phyloP scores from a whole-genome alignment of 331 rosid genomes.

The Rosa hybrid region DNA sequence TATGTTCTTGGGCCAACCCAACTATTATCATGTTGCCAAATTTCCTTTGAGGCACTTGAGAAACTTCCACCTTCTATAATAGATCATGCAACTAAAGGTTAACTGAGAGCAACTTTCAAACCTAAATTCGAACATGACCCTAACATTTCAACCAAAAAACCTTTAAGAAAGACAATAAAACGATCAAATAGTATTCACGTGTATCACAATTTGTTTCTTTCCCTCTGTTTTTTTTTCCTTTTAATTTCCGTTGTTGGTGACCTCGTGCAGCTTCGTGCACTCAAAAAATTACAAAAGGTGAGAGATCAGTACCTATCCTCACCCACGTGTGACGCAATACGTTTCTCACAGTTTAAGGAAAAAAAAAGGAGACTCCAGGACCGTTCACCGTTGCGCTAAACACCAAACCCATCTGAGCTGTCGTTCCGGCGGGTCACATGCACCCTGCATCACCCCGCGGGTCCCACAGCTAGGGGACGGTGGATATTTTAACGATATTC shows the following conservation, averaged over 20 bases:
- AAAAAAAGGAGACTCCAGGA: not conserved
- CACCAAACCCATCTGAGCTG: conserved; percentile 34
- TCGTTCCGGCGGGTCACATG: conserved; percentile 32
- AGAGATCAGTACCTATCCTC: not conserved
- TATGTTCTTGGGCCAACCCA: not conserved
- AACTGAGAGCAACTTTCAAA: not conserved
- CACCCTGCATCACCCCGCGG: conserved; percentile 4
- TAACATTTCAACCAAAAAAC: not conserved
- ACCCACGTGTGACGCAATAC: conserved; percentile 15
- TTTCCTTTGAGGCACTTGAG: no score
- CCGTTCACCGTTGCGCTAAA: conserved; percentile 23
- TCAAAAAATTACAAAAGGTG: not conserved
- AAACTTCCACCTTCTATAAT: not conserved
- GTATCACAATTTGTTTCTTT: not conserved
- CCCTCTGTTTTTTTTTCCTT: not conserved
- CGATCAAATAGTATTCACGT: not conserved
- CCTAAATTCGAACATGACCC: not conserved
- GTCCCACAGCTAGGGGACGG: conserved; percentile 15
- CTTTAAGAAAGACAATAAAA: not conserved
- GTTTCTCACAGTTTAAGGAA: not conserved
- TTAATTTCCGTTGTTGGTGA: not conserved
- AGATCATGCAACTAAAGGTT: no score
- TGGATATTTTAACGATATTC: not conserved
- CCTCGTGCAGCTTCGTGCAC: not conserved
- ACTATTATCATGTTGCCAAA: not conserved